Base-by-base conservation (phyloP, 805 yeast genomes). In the Metschnikowia lachancei region DNA sequence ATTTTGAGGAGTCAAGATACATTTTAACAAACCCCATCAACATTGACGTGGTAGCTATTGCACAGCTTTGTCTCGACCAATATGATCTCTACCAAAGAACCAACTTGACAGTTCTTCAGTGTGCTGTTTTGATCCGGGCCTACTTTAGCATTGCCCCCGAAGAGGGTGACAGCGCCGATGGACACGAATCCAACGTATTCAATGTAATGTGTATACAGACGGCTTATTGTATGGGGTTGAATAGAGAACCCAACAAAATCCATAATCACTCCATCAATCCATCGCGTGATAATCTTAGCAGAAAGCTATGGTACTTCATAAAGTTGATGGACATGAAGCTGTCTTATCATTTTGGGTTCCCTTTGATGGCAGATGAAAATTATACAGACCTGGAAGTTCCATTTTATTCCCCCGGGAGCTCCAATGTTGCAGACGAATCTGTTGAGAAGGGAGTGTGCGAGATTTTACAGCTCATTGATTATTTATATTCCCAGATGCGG, bases 61-160 rank as follows among this genome's bases (percentile, higher is more conserved):
- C 74, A 1, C 65, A 65, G 39, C 51, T 52, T 9, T 71, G 76
- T 43, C 56, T 70, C 19, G 64, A 64, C 46, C 70, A 63, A 50
- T 69, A 70, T 68, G 53, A 54, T 40, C 29, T 52, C 8, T 39
- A 36, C 22, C 47, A 46, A n/a, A 33, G 51, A 30, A 46, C 49
- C 28, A 46, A 43, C 17, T 13, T 54, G n/a, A 44, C 43, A 3
- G 58, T 52, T 5, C 51, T 54, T 13, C 58, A 54, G 22, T 52
- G 53, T 30, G 54, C 53, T 10, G 41, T 52, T 0, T 24, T 54
- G 36, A 34, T 52, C 30, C 51, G 55, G 7, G 37, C 47, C 2
- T 54, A 54, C 29, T 47, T 45, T 10, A 36, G 39, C 26, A 26
- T 50, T 7, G 48, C 56, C 3, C 58, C 58, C 8, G 58, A 54